Base-by-base conservation (phyloP, 2,329 filamentous ascomycete genomes). In the Hypoxylon sp. region DNA sequence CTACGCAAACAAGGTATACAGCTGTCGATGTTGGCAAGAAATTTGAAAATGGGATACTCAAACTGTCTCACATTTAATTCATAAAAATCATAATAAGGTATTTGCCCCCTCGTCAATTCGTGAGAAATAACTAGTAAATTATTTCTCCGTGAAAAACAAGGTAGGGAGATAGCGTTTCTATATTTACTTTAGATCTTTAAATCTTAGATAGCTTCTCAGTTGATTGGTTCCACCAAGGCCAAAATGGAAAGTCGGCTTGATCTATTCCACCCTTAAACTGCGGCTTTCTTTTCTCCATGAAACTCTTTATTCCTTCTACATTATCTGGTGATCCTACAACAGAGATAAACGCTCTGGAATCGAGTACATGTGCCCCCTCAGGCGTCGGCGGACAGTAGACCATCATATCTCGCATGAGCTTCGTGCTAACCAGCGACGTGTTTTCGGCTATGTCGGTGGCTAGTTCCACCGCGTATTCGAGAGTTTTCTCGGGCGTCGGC, bases 221-320 rank as follows among this genome's bases (percentile, higher is more conserved):
- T 19, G 42, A 46, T 11, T 19, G 17, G 17, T 46, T 46, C 42
- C 42, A 46, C 42, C 42, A 46, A 9, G 42, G 42, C 42, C 42
- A 46, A 46, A 46, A 46, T n/a, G 42, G 42, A 24, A 46, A 24
- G 17, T 46, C 42, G 1, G 5, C 42, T 5, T 5, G 17, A 5
- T 46, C 17, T 10, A 46, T 46, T 19, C 5, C 42, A 2, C 42
- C 42, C 42, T 11, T 19, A 3, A 46, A 46, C 42, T 46, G 42
- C n/a, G 42, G 42, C 13, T 46, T 46, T 24, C 42, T 46, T 13
- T 46, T 46, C 17, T 46, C 42, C 42, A 46, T 46, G 22, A 46
- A 46, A 9, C 42, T 46, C 42, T 24, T 46, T 10, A 46, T 46
- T 3, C 42, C 42, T 11, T 46, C 42, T 46, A 46, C 42, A 46